Evolutionary conservation across 257 asterid genomes (phyloP).

Genomic region (Linaria vulgaris): DNA sequence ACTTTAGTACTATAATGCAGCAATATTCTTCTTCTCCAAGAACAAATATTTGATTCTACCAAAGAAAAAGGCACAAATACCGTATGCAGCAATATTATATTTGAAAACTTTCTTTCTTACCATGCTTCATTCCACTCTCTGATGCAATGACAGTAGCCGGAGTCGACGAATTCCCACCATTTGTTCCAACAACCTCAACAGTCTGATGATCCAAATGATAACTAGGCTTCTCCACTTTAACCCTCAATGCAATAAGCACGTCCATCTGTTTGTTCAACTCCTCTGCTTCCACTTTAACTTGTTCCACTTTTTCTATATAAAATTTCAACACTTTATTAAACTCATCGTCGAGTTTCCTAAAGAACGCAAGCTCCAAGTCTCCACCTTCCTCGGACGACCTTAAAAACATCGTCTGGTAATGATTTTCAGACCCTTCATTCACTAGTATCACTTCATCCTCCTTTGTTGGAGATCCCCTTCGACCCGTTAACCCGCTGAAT

Average conservation of each 20-base stretch:
- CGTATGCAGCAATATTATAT: no score
- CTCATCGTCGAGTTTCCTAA: slow-evolving; percentile 56
- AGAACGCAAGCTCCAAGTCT: slow-evolving; percentile 56
- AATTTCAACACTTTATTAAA: slow-evolving; percentile 68
- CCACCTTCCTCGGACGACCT: slow-evolving; percentile 68
- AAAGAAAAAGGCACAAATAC: no score
- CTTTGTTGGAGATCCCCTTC: slow-evolving; percentile 27
- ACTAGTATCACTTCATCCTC: slow-evolving; percentile 78
- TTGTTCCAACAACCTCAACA: slow-evolving; percentile 2
- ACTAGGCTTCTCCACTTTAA: slow-evolving; percentile 51
- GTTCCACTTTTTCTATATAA: slow-evolving; percentile 48
- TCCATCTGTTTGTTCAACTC: slow-evolving; percentile 77
- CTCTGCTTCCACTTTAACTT: slow-evolving; percentile 52
- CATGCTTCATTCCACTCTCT: slow-evolving; percentile 37
- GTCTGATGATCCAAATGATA: slow-evolving; percentile 22
- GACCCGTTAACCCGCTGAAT: slow-evolving; percentile 63
- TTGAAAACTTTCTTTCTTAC: no score
- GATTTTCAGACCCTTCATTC: slow-evolving; percentile 33
- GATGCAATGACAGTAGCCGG: slow-evolving; percentile 49
- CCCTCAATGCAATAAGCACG: slow-evolving; percentile 74
- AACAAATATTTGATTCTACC: no score
- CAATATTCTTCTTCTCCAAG: no score
- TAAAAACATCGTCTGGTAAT: slow-evolving; percentile 65
- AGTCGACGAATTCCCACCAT: slow-evolving; percentile 7
- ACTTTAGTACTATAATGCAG: no score